Base-by-base conservation (phyloP, 345 rosid species). In the Syzygium grande region DNA sequence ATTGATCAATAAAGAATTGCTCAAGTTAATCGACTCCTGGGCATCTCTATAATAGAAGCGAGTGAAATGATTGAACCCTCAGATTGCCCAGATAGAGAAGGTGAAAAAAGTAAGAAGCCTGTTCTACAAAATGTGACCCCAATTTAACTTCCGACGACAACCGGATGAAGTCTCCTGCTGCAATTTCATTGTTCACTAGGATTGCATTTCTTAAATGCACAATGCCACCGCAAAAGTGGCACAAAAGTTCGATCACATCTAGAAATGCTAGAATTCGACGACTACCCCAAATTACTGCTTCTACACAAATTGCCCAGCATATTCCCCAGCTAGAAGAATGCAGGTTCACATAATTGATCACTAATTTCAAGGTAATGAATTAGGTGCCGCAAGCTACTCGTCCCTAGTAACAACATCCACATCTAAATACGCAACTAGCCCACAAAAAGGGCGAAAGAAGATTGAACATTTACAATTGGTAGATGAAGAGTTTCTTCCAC, bases 401-500 rank as follows among this genome's bases (percentile, higher is more conserved):
- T 73, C 80, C 46, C 46, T 19, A 34, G 49, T 34, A 34, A 34
- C 80, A 34, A 49, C 49, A 22, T 73, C 25, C 80, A 34, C 80
- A 34, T 17, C 46, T 19, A 34, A 73, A 34, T 15, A 34, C 5
- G 46, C 80, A 19, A 17, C 14, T 34, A 34, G 80, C 80, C 9
- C 38, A 73, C 80, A 17, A 73, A 34, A 9, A 73, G 25, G 49
- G 80, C 11, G 51, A 52, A 84, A 49, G 25, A 84, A 53, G 85
- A n/a, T 53, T 51, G 79, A 87, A 41, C 55, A 89, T 92, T 77
- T 68, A 87, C 89, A 87, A 83, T 68, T 52, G 84, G 86, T 86
- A 84, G 56, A 65, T 51, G 85, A 84, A 51, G 34, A 84, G 41
- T 15, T 84, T 38, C 58, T 25, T 84, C 34, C n/a, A 34, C 85